Percentiles rank a stretch among this genome's conserved stretches.
phyloP scores from a whole-genome alignment of 768 basidiomycete genomes.

The Agrocybe pediades region DNA sequence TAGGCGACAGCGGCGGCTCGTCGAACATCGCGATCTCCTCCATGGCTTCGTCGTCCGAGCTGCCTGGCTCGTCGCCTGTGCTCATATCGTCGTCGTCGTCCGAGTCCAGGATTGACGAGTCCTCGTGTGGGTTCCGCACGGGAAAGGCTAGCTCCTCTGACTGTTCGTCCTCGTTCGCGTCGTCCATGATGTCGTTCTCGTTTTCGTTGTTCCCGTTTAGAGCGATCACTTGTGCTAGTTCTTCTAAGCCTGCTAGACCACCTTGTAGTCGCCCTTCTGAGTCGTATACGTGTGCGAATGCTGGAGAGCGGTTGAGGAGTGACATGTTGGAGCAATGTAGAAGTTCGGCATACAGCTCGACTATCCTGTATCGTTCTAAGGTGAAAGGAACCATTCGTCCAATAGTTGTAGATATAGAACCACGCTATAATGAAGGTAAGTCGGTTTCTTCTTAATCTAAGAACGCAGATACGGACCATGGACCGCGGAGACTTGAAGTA shows the following conservation, averaged over 20 bases:
- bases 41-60: slow-evolving; percentile 79
- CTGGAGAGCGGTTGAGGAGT: slow-evolving; percentile 79
- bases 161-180: slow-evolving; percentile 61
- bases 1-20: slow-evolving; percentile 40
- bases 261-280: slow-evolving; percentile 82
- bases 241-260: slow-evolving; percentile 83
- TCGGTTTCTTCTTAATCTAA: slow-evolving; percentile 3
- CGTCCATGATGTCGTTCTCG: slow-evolving; percentile 55
- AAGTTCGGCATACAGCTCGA: slow-evolving; percentile 95
- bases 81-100: slow-evolving; percentile 85
- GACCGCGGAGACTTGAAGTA: slow-evolving; percentile 76
- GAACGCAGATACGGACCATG: slow-evolving; percentile 44
- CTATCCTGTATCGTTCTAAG: slow-evolving; percentile 92
- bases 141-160: slow-evolving; percentile 72
- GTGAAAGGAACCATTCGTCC: slow-evolving; percentile 80
- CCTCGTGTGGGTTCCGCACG: slow-evolving; percentile 52
- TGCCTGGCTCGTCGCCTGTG: slow-evolving; percentile 67
- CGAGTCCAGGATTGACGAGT: slow-evolving; percentile 59
- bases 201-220: slow-evolving; percentile 56
- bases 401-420: slow-evolving; percentile 72
- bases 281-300: slow-evolving; percentile 75
- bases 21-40: slow-evolving; percentile 83
- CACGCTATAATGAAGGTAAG: slow-evolving; percentile 46
- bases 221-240: slow-evolving; percentile 82
- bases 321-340: slow-evolving; percentile 99